Base-by-base conservation (phyloP, 106 monocot species). In the Acanthochlamys bracteata region DNA sequence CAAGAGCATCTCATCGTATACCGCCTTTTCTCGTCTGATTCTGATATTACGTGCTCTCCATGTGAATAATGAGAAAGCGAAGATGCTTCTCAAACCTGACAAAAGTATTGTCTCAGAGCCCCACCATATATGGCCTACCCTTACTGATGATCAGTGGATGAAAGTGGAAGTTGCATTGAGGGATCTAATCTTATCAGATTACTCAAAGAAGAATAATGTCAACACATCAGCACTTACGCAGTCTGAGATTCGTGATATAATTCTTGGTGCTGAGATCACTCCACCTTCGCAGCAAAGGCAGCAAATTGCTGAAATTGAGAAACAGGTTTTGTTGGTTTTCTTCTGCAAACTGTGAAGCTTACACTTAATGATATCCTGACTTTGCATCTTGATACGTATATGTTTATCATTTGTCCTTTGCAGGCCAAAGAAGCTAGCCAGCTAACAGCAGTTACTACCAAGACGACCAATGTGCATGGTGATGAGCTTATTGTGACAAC, bases 151-250 rank as follows among this genome's bases (percentile, higher is more conserved):
- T 63, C 98, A 99, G 66, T 99, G 98, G 98, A 89, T 99, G 98
- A 99, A 99, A 70, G 98, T 99, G 26, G 98, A 99, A 67, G 92
- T 92, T 76, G 98, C 98, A 46, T 66, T 99, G 27, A 88, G 98
- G 68, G 98, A 99, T 81, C 89, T 99, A 53, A 99, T 99, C 52
- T 74, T 99, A 0, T 99, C 98, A 11, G 98, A 99, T 70, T 99
- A 99, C 82, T 85, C 98, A 24, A 99, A 99, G 79, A 99, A 99
- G 79, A 99, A 99, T 57, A 99, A 99, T 71, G 98, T 99, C 25
- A 99, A 99, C 77, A 99, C 98, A 22, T 99, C 98, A 14, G 98
- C 98, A 39, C 67, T 99, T 15, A 99, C 98, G 7, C 98, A 99
- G 67, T 99, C 98, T 77, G 98, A 99, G 68, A 99, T 99, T 57